These are phyloP conservation scores for Rhizopogon vesiculosus DNA, from an alignment of 768 basidiomycete species.

Conservation along the genomic window DNA sequence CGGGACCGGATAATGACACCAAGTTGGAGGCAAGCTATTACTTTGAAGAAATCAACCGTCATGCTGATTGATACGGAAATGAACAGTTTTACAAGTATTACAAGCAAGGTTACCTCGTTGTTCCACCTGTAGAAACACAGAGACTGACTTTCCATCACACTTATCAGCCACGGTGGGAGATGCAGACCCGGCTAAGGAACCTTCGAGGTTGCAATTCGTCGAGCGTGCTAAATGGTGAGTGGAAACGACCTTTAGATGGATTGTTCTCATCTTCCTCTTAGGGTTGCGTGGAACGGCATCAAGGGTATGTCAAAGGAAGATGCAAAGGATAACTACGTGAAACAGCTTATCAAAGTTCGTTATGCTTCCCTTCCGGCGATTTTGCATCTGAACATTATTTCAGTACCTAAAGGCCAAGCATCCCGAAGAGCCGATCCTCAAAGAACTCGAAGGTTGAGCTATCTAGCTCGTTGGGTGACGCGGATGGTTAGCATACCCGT, in stretches of 20 bases:
- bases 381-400: neutral
- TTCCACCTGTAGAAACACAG: neutral
- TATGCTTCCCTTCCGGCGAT: neutral
- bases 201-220: slow-evolving; percentile 58
- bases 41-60: neutral
- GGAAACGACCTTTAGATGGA: neutral
- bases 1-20: slow-evolving; percentile 41
- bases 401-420: slow-evolving; percentile 1
- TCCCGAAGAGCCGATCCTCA: neutral
- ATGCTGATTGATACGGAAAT: slow-evolving; percentile 7
- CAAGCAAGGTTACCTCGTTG: slow-evolving; percentile 75
- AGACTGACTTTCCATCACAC: neutral
- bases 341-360: slow-evolving; percentile 63
- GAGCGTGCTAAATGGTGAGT: slow-evolving; percentile 87
- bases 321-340: slow-evolving; percentile 70
- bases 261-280: slow-evolving; percentile 22
- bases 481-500: neutral
- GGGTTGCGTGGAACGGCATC: slow-evolving; percentile 82
- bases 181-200: slow-evolving; percentile 64
- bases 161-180: slow-evolving; percentile 70
- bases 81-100: slow-evolving; percentile 86
- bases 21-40: neutral
- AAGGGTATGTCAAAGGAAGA: slow-evolving; percentile 73
- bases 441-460: neutral
- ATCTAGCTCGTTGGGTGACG: neutral